phyloP scores from a whole-genome alignment of 768 basidiomycete genomes.

The Amanita jacksonii region DNA sequence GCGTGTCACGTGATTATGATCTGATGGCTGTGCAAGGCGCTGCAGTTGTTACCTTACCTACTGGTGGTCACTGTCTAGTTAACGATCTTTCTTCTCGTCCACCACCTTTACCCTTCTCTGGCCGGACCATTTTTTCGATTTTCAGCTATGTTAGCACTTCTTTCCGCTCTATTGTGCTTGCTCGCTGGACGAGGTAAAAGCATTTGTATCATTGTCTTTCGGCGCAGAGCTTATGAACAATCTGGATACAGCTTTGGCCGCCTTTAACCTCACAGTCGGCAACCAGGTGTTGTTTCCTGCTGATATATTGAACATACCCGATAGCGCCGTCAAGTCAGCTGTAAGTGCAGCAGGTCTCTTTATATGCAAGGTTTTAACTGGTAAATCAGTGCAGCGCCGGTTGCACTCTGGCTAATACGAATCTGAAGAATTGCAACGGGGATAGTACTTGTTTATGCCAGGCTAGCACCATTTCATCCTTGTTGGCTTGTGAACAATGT shows the following conservation, averaged over 20 bases:
- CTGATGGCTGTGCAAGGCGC: background rate
- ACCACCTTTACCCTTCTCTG: slow-evolving; percentile 17
- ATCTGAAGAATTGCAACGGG: slow-evolving; percentile 32
- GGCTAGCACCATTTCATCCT: slow-evolving; percentile 25
- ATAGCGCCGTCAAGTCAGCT: slow-evolving; percentile 18
- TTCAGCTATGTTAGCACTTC: slow-evolving; percentile 20
- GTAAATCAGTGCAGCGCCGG: slow-evolving; percentile 25
- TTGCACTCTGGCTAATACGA: slow-evolving; percentile 19
- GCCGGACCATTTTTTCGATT: slow-evolving; percentile 17
- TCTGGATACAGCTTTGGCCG: slow-evolving; percentile 24
- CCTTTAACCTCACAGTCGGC: slow-evolving; percentile 38
- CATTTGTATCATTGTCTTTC: background rate
- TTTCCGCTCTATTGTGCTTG: slow-evolving; percentile 25
- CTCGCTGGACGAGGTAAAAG: slow-evolving; percentile 58
- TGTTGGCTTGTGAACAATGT: slow-evolving; percentile 58
- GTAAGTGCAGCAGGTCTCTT: slow-evolving; percentile 18
- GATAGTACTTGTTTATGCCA: slow-evolving; percentile 49
- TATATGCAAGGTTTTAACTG: background rate
- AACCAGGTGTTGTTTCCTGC: slow-evolving; percentile 27
- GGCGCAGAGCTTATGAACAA: background rate
- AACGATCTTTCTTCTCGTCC: slow-evolving; percentile 8
- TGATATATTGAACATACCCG: slow-evolving; percentile 35
- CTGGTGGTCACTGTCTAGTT: background rate
- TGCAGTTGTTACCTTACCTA: too few species aligned
- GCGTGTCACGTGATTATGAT: slow-evolving; percentile 24